These are phyloP conservation scores for Phlegmacium glaucopus DNA, from an alignment of 768 basidiomycete species.

Conservation along the genomic window DNA sequence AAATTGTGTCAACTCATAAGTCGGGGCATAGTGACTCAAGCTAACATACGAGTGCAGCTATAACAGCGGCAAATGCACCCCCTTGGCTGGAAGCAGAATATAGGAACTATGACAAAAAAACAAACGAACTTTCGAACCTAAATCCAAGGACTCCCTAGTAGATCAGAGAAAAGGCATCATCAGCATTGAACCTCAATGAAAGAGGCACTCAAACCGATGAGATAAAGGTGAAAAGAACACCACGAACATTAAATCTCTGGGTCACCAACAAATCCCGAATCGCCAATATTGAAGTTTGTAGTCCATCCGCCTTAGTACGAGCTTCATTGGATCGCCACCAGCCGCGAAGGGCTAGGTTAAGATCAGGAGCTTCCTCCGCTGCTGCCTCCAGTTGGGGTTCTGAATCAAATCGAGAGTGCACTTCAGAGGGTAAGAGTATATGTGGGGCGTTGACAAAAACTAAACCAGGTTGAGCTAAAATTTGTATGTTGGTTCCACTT, in stretches of 20 bases:
- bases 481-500: neutral
- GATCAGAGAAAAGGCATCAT: conserved; percentile 1
- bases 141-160: conserved; percentile 76
- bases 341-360: conserved; percentile 62
- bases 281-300: conserved; percentile 52
- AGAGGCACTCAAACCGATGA: neutral
- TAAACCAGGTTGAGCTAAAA: conserved; percentile 20
- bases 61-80: conserved; percentile 67
- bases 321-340: conserved; percentile 68
- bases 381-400: conserved; percentile 33
- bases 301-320: conserved; percentile 47
- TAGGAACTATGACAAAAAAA: conserved; percentile 1
- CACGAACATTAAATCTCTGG: conserved; percentile 64
- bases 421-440: conserved; percentile 63
- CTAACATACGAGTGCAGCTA: conserved; percentile 61
- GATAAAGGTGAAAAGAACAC: conserved; percentile 4
- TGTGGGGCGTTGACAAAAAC: conserved; percentile 76
- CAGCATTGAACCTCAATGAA: neutral
- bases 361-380: conserved; percentile 25
- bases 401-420: conserved; percentile 30
- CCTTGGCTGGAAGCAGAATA: conserved; percentile 54
- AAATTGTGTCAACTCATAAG: neutral
- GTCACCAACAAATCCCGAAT: conserved; percentile 56
- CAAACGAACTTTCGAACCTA: conserved; percentile 40
- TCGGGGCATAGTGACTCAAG: neutral